A percentile compares a stretch with the other conserved stretches of the same genome.
Conservation (phyloP, 805 yeast species). For the Saturnispora saitoi region DNA sequence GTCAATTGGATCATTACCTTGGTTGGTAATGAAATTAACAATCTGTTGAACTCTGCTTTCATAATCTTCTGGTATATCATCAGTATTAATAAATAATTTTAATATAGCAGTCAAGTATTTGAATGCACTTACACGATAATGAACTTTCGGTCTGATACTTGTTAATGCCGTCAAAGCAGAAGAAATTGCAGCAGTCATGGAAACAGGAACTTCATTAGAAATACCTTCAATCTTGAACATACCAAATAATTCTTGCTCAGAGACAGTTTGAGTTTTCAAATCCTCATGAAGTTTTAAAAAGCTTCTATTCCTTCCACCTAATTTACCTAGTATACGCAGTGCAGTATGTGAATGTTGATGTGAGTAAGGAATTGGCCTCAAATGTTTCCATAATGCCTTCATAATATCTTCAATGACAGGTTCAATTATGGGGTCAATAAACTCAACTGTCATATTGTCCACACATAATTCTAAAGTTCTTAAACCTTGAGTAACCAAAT, state of each 20-base stretch:
- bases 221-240: constrained; percentile 66
- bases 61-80: constrained; percentile 39
- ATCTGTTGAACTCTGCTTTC: constrained; percentile 40
- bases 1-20: constrained; percentile 20
- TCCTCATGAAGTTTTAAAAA: constrained; percentile 71
- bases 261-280: constrained; percentile 41
- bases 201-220: constrained; percentile 51
- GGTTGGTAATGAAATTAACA: constrained; percentile 34
- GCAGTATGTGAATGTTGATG: constrained; percentile 96
- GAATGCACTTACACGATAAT: constrained; percentile 73
- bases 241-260: constrained; percentile 63
- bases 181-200: constrained; percentile 74
- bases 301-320: constrained; percentile 92
- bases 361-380: constrained; percentile 87
- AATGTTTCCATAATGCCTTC: constrained; percentile 85
- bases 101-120: constrained; percentile 58
- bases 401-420: constrained; percentile 93
- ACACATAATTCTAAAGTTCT: constrained; percentile 93
- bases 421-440: constrained; percentile 93
- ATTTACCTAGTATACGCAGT: constrained; percentile 82
- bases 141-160: constrained; percentile 51
- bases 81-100: constrained; percentile 55
- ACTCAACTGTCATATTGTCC: constrained; percentile 91
- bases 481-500: constrained; percentile 87
- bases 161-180: constrained; percentile 71